Conservation (phyloP, 2,329 filamentous ascomycete species). For the Fusarium beomiforme region DNA sequence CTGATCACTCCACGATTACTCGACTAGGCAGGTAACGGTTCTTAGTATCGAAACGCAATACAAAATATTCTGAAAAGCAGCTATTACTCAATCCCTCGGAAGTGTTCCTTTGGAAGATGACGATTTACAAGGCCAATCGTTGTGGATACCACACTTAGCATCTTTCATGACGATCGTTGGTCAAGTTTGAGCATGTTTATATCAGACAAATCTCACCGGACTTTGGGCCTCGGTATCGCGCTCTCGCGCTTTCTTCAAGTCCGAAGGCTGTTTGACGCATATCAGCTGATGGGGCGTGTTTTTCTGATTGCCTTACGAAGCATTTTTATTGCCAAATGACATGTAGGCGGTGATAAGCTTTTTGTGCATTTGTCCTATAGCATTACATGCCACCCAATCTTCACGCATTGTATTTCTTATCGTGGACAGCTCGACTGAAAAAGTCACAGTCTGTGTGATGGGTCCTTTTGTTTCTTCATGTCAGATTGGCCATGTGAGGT, state of each 20-base stretch:
- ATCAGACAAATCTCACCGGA: neutral
- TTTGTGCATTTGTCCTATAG: neutral
- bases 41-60: neutral
- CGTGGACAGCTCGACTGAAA: neutral
- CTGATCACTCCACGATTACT: neutral
- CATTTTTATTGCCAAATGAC: neutral
- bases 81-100: neutral
- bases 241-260: conserved; percentile 23
- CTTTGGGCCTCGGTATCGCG: neutral
- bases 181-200: neutral
- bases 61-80: neutral
- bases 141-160: neutral
- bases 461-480: neutral
- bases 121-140: neutral
- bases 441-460: neutral
- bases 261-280: neutral
- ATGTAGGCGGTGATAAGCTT: neutral
- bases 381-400: neutral
- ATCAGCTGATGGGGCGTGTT: conserved; percentile 16
- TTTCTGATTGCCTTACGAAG: neutral
- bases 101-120: neutral
- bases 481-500: neutral
- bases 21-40: neutral
- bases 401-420: neutral
- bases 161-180: neutral